Base-by-base conservation (phyloP, 2,329 filamentous ascomycete species). In the Tolypocladium album region DNA sequence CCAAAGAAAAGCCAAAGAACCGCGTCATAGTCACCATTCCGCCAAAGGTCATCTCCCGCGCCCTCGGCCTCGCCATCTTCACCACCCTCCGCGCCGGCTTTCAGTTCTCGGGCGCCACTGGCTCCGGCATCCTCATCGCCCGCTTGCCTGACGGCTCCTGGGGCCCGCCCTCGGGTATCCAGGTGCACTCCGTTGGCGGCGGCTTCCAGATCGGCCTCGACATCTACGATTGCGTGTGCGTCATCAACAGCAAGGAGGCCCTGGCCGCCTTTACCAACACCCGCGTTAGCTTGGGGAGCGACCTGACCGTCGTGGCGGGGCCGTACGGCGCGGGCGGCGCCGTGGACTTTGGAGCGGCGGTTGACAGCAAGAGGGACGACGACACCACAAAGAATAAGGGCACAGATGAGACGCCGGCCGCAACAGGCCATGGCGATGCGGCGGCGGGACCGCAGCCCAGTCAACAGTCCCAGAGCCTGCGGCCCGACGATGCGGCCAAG, bases 191-290 rank as follows among this genome's bases (percentile, higher is more conserved):
- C 0, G 82, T 90, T 1, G 90, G 88, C 4, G 82, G 91, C 1
- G 91, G 91, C 0, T 90, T 95, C 69, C 80, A 93, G 61, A 83
- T 89, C 1, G 91, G 91, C 15, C 82, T 93, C 15, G 91, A 95
- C 71, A 91, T 95, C 36, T 95, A 94, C 75, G 91, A 95, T 71
- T 94, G 89, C 66, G 89, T 96, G 3, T 85, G 92, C 31, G 88
- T 95, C 42, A 92, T 96, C 72, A 95, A 95, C 75, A 89, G 83
- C 4, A 79, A 83, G 50, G 82, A 89, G 65, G 90, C 90, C 0
- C 77, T 95, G 50, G 83, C 88, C 20, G 88, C 89, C 0, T 95
- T 95, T 72, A 88, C 87, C 61, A 85, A 84, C 61, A 80, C 89
- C 1, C 83, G 90, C 17, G 86, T 89, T 64, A 92, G 88, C 1